A percentile compares a stretch with the other conserved stretches of the same genome.
phyloP scores from a whole-genome alignment of 1,284 basidiomycete genomes.

The Takashimella tepidaria region DNA sequence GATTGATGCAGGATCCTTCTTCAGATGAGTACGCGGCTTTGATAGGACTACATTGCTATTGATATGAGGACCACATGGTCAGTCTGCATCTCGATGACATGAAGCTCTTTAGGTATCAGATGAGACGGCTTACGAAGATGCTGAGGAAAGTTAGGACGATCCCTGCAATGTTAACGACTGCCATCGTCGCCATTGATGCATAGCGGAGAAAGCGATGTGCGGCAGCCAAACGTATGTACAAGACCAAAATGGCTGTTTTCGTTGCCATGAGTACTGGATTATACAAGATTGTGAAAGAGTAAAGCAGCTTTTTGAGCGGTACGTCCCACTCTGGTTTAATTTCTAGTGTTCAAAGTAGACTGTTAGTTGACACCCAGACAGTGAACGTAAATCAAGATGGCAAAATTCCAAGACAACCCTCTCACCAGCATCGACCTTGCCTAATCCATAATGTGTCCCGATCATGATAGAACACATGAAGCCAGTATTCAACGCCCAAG shows the following conservation, averaged over 20 bases:
- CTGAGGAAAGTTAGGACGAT: conserved; percentile 43
- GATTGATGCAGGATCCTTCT: conserved; percentile 35
- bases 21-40: conserved; percentile 26
- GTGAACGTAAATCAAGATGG: not conserved
- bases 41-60: conserved; percentile 39
- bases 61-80: too few relatives aligned
- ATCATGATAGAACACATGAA: conserved; percentile 28
- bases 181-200: conserved; percentile 35
- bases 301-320: conserved; percentile 30
- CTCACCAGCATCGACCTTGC: conserved; percentile 32
- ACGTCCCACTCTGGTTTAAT: conserved; percentile 18
- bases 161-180: conserved; percentile 40
- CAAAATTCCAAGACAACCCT: not conserved
- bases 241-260: conserved; percentile 43
- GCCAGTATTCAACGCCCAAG: conserved; percentile 29
- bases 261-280: conserved; percentile 43
- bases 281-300: conserved; percentile 45
- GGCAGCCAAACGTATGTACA: conserved; percentile 46
- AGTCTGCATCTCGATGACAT: too few relatives aligned
- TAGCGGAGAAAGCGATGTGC: conserved; percentile 40
- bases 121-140: conserved; percentile 28
- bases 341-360: conserved; percentile 5
- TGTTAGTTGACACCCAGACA: too few relatives aligned
- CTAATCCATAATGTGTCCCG: conserved; percentile 37
- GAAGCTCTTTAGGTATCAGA: not conserved